Evolutionary conservation across 1,284 basidiomycete species (phyloP).

Genomic region (Cutaneotrichosporon curvatum): DNA sequence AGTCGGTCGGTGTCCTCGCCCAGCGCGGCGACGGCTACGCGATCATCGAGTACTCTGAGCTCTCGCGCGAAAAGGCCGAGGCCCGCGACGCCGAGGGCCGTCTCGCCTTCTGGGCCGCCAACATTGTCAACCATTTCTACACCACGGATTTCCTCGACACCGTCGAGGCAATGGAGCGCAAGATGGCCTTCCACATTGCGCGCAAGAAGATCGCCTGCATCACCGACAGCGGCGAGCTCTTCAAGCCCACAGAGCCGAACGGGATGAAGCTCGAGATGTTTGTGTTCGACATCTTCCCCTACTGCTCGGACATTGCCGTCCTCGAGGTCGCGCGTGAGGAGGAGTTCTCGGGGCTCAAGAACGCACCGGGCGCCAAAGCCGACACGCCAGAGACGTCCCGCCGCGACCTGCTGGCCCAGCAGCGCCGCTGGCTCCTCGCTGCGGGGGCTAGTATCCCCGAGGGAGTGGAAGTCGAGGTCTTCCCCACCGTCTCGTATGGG

Average conservation of each 20-base stretch:
- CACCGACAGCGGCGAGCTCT: constrained; percentile 54
- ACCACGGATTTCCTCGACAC: constrained; percentile 75
- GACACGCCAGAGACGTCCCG: constrained; percentile 88
- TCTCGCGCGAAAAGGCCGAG: constrained; percentile 78
- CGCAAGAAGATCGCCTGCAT: constrained; percentile 92
- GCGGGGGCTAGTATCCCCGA: constrained; percentile 65
- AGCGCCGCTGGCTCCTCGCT: constrained; percentile 69
- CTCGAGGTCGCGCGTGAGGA: constrained; percentile 81
- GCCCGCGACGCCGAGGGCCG: constrained; percentile 63
- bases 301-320: constrained; percentile 73
- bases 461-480: constrained; percentile 73
- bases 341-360: constrained; percentile 96
- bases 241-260: constrained; percentile 85
- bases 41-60: constrained; percentile 97
- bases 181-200: constrained; percentile 95
- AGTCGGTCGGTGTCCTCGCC: constrained; percentile 93
- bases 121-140: constrained; percentile 99
- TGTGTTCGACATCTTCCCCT: constrained; percentile 98
- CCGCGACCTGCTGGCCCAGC: constrained; percentile 83
- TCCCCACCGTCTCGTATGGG: constrained; percentile 79
- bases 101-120: constrained; percentile 85
- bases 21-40: constrained; percentile 71
- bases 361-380: constrained; percentile 87
- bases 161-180: constrained; percentile 74
- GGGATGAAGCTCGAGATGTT: constrained; percentile 99